Evolutionary conservation across 2,329 filamentous ascomycete species (phyloP).

Genomic region (Cadophora gregata): DNA sequence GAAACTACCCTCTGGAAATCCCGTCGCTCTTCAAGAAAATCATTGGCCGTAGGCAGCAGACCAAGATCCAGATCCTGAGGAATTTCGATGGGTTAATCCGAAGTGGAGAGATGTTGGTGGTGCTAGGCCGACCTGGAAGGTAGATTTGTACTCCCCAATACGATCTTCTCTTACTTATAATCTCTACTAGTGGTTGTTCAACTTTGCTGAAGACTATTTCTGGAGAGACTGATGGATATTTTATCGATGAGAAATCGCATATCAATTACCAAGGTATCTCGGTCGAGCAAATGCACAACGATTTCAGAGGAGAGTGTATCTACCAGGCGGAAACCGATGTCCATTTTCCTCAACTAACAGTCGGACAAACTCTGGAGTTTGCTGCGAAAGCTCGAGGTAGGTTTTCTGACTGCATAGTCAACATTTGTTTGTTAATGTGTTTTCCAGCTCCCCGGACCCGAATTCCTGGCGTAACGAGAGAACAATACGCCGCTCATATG

Average conservation of each 20-base stretch:
- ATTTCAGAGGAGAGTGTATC: slow-evolving; percentile 69
- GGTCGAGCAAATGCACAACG: slow-evolving; percentile 56
- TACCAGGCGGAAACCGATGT: slow-evolving; percentile 80
- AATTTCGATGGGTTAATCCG: slow-evolving; percentile 68
- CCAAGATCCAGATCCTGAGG: slow-evolving; percentile 62
- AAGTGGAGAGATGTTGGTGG: slow-evolving; percentile 70
- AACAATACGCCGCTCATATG: slow-evolving; percentile 57
- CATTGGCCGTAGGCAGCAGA: slow-evolving; percentile 56
- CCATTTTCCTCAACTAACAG: slow-evolving; percentile 79
- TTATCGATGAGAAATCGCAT: slow-evolving; percentile 54
- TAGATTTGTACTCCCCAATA: background rate
- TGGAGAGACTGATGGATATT: slow-evolving; percentile 61
- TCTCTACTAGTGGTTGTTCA: slow-evolving; percentile 59
- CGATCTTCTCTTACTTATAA: background rate
- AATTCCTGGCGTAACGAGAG: slow-evolving; percentile 64
- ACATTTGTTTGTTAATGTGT: background rate
- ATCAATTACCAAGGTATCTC: slow-evolving; percentile 67
- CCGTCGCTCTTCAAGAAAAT: slow-evolving; percentile 53
- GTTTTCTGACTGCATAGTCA: background rate
- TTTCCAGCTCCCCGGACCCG: slow-evolving; percentile 64
- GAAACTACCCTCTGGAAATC: slow-evolving; percentile 63
- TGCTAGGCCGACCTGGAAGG: slow-evolving; percentile 67
- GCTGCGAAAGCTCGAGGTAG: slow-evolving; percentile 66
- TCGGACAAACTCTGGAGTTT: slow-evolving; percentile 76
- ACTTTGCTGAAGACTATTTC: slow-evolving; percentile 66